Evolutionary conservation across 2,329 filamentous ascomycete genomes (phyloP).

Genomic region (Talaromyces sp.): DNA sequence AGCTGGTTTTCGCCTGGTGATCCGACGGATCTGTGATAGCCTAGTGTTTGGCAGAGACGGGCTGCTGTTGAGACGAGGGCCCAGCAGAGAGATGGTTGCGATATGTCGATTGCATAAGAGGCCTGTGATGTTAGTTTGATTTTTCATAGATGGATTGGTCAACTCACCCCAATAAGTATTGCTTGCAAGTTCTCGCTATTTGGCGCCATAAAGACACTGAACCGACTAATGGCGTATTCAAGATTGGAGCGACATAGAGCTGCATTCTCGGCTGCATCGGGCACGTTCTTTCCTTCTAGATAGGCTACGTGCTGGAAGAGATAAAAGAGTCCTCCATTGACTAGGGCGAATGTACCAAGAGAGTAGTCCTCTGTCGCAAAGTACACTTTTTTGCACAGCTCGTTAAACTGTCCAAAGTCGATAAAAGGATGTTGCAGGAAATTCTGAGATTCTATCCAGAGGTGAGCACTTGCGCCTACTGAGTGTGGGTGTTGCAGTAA

Average conservation of each 20-base stretch:
- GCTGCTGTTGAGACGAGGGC: conserved; percentile 59
- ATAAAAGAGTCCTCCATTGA: conserved; percentile 38
- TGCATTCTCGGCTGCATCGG: conserved; percentile 25
- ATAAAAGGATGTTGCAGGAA: conserved; percentile 34
- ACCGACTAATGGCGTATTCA: conserved; percentile 44
- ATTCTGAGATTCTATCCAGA: conserved; percentile 22
- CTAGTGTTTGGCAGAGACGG: conserved; percentile 60
- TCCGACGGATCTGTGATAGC: conserved; percentile 52
- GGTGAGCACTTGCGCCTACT: neutral
- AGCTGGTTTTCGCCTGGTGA: conserved; percentile 28
- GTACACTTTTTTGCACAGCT: conserved; percentile 43
- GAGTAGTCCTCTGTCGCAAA: conserved; percentile 43
- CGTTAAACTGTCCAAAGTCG: conserved; percentile 31
- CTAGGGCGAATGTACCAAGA: conserved; percentile 38
- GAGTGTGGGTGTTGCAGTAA: neutral
- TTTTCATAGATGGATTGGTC: neutral
- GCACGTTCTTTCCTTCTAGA: conserved; percentile 26
- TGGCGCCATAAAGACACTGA: conserved; percentile 57
- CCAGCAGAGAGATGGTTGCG: conserved; percentile 62
- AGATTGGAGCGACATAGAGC: conserved; percentile 43
- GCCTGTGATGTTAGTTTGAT: conserved; percentile 40
- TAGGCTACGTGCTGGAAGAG: conserved; percentile 29
- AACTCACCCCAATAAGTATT: conserved; percentile 55
- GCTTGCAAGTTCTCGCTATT: conserved; percentile 57
- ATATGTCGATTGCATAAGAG: conserved; percentile 60